Evolutionary conservation across 2,329 filamentous ascomycete species (phyloP), one percentile per base, ranked within the genome.

Genomic region (Botrytis pseudocinerea): DNA sequence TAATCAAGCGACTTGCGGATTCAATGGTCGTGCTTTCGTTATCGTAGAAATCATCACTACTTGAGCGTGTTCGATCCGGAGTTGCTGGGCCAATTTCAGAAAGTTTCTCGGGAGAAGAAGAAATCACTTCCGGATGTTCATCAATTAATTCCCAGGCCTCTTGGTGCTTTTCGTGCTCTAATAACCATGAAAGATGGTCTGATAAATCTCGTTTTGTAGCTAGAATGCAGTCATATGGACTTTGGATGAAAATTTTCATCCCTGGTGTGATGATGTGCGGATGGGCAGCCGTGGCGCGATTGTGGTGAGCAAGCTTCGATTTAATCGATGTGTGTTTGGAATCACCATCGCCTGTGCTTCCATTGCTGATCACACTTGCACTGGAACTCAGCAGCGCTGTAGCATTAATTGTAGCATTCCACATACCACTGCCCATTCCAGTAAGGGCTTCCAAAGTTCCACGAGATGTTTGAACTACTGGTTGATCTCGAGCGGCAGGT

Each of bases 171-270:
- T 93, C 88, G 75, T 91, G 93, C 73, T 95, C 92, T 42, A 97
- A 81, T 22, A 98, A 85, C 95, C 95, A 99, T 12, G 87, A 85
- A 35, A 98, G 84, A 79, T 97, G 94, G 82, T 99, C 96, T 5
- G 90, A 85, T 25, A 97, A 85, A 79, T 97, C 95, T 77, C 96
- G 88, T 80, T 95, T 95, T 3, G 96, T 93, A 0, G 94, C 93
- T 71, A 98, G 85, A n/a, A 98, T 92, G 78, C 95, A 98, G 82
- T 99, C 96, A 80, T 97, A 99, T 0, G 96, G 96, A 78, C 94
- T 98, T 79, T 97, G 94, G 59, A 99, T 93, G 80, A 98, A 98
- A 25, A 99, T 92, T 79, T 98, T 93, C 76, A 91, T 85, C 10
- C 91, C 90, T 54, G 87, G 84, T 16, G 86, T 75, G 32, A 74